Evolutionary conservation across 331 rosid genomes (phyloP).

Genomic region (Acacia pycnantha): DNA sequence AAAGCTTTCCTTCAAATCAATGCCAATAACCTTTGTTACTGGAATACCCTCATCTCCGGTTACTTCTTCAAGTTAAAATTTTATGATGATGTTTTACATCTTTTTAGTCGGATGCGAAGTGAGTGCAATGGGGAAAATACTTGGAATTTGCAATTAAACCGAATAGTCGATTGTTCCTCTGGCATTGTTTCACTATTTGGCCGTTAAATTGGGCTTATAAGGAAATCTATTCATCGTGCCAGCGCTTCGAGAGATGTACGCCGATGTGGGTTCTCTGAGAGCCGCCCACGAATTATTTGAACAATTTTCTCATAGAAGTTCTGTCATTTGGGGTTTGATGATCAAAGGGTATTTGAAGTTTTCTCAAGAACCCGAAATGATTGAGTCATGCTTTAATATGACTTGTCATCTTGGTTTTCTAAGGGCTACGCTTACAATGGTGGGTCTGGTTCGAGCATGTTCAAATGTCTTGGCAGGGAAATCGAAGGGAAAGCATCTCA

Average conservation of each 20-base stretch:
- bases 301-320: slow-evolving; percentile 22
- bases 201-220: slow-evolving; percentile 25
- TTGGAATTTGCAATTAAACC: slow-evolving; percentile 24
- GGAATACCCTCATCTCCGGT: slow-evolving; percentile 28
- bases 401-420: slow-evolving; percentile 1
- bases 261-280: slow-evolving; percentile 12
- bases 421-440: slow-evolving; percentile 14
- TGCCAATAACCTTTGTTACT: slow-evolving; percentile 20
- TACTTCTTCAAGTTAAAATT: slow-evolving; percentile 2
- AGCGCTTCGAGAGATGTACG: slow-evolving; percentile 5
- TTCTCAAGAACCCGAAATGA: slow-evolving; percentile 18
- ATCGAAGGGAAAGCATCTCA: slow-evolving; percentile 31
- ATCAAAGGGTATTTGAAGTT: slow-evolving; percentile 20
- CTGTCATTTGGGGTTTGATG: slow-evolving; percentile 24
- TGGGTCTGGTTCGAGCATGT: slow-evolving; percentile 21
- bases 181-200: slow-evolving; percentile 21
- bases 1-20: slow-evolving; percentile 16
- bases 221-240: slow-evolving; percentile 17
- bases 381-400: slow-evolving; percentile 6
- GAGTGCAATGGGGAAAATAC: slow-evolving; percentile 16
- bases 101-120: slow-evolving; percentile 11
- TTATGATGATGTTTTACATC: slow-evolving; percentile 2
- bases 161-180: slow-evolving; percentile 5
- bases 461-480: slow-evolving; percentile 1
- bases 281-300: slow-evolving; percentile 26